phyloP scores from a whole-genome alignment of 257 asterid genomes.

The Echites panduratus region DNA sequence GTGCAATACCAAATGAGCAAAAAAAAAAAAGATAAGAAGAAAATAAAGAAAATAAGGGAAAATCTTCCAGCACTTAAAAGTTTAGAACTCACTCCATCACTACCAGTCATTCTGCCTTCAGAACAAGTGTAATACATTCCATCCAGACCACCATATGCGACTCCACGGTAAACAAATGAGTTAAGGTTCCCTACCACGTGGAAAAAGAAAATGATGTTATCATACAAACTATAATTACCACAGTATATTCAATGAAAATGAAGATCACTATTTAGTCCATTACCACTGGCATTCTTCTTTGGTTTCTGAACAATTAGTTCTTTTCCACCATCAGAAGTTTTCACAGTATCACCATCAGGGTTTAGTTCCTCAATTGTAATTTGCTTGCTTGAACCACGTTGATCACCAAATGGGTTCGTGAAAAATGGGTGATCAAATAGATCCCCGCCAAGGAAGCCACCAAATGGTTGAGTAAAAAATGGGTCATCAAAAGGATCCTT shows the following conservation, averaged over 20 bases:
- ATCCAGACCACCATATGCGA: slow-evolving; percentile 55
- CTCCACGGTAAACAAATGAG: slow-evolving; percentile 43
- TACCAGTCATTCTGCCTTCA: slow-evolving; percentile 53
- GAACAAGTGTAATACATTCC: slow-evolving; percentile 60
- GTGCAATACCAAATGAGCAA: too few species aligned
- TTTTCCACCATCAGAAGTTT: slow-evolving; percentile 32
- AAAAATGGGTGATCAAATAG: slow-evolving; percentile 37
- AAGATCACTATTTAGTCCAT: background rate
- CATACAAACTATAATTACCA: background rate
- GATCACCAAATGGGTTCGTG: slow-evolving; percentile 31
- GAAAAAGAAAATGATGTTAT: background rate
- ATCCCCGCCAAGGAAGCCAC: slow-evolving; percentile 41
- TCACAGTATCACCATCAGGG: slow-evolving; percentile 40
- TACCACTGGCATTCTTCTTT: slow-evolving; percentile 31
- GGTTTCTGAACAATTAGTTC: slow-evolving; percentile 36
- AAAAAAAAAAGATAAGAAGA: too few species aligned
- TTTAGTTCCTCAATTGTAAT: slow-evolving; percentile 61
- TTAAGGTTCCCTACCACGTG: slow-evolving; percentile 38
- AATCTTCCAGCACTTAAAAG: background rate
- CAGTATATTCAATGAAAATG: background rate
- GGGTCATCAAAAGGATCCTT: slow-evolving; percentile 74
- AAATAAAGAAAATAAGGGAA: background rate
- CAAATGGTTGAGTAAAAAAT: slow-evolving; percentile 40
- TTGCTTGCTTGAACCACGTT: slow-evolving; percentile 34
- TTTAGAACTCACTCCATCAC: slow-evolving; percentile 67